Evolutionary conservation across 2,329 filamentous ascomycete species (phyloP), one percentile per base, ranked within the genome.

Genomic region (Monosporascus ibericus): DNA sequence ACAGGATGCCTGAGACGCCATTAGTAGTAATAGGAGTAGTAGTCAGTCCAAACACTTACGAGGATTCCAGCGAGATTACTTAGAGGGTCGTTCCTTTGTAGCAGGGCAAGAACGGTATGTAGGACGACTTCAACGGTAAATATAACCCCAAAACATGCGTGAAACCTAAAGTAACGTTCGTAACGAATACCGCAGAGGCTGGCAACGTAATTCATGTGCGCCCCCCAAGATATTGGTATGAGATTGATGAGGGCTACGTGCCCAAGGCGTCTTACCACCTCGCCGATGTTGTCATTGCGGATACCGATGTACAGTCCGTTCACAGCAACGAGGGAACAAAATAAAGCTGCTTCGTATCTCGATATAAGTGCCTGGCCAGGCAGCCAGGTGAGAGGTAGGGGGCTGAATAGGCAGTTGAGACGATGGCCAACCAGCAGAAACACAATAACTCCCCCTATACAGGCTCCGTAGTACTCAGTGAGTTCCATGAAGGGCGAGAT

Each of bases 211-310:
- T 52, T 52, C 15, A 52, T 52, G 5, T 49, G 14, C 17, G 47
- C 34, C 2, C 34, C 34, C 6, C 39, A 17, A 6, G 47, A 50
- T 11, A 20, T 46, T 20, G 48, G 42, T 30, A 52, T 14, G 25
- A 52, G 34, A 22, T 49, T 52, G 17, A 52, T 52, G 20, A 47
- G 4, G 44, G 40, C 34, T 17, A 52, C n/a, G 17, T 49, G 17
- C 22, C 30, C 22, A 18, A 52, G 15, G 15, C 50, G 50, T 52
- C 17, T 52, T 18, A 48, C 38, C 5, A 52, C 4, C 14, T 52
- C 15, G 15, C 14, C 5, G 22, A 24, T 44, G 20, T 49, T 18
- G 9, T 49, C 30, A 17, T 25, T 15, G 1, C 38, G 25, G 27
- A 52, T 39, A 17, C 5, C n/a, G 30, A 52, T 25, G 9, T 18